Percentiles rank a stretch among this genome's conserved stretches.
Evolutionary conservation across 345 rosid genomes (phyloP).

Genomic region (Eucalyptus globulus): DNA sequence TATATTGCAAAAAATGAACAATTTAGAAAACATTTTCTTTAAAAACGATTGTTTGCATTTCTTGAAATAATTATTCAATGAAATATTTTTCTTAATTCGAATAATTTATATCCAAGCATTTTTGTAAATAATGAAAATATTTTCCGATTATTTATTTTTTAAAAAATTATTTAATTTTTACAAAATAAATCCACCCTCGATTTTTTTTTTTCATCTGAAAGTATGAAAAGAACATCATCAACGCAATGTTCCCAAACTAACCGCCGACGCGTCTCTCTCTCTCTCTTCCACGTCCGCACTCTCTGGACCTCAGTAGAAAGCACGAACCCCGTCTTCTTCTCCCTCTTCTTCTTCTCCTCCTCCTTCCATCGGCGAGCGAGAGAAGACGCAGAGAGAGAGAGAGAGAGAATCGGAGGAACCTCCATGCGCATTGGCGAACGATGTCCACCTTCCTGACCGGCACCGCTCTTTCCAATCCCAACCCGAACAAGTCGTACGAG

Average conservation of each 20-base stretch:
- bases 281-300: neutral
- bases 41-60: accelerated
- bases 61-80: neutral
- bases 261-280: neutral
- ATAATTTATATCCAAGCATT: neutral
- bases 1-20: neutral
- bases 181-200: no score
- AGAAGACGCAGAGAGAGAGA: neutral
- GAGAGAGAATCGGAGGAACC: neutral
- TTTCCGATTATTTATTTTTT: neutral
- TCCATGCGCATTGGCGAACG: neutral
- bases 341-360: neutral
- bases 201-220: no score
- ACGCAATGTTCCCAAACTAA: neutral
- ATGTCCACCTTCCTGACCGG: conserved; percentile 60
- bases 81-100: no score
- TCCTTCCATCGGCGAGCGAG: neutral
- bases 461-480: conserved; percentile 21
- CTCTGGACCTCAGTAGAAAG: neutral
- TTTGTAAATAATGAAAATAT: neutral
- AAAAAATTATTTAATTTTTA: no score
- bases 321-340: neutral
- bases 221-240: neutral
- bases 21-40: accelerated
- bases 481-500: conserved; percentile 85